phyloP scores from a whole-genome alignment of 148 eudicot species.

The Vaccinium macrocarpon region DNA sequence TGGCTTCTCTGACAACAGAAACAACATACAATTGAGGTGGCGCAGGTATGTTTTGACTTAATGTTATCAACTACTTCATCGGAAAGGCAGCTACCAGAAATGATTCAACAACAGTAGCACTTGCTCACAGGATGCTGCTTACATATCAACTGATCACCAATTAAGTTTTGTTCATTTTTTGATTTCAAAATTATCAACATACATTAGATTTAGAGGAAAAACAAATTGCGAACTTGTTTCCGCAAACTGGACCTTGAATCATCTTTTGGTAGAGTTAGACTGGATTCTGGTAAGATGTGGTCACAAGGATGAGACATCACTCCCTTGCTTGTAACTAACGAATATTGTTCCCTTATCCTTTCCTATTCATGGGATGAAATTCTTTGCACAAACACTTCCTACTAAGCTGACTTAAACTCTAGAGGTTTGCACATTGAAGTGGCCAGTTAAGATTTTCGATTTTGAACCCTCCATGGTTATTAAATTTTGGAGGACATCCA shows the following conservation, averaged over 20 bases:
- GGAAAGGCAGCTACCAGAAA: background rate
- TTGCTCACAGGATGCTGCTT: background rate
- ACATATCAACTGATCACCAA: background rate
- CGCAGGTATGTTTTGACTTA: background rate
- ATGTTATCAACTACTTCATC: background rate
- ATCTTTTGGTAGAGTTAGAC: background rate
- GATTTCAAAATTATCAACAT: background rate
- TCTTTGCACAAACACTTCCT: background rate
- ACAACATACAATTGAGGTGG: background rate
- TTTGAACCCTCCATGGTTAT: background rate
- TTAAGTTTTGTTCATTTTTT: background rate
- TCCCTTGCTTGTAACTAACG: background rate
- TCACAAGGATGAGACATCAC: background rate
- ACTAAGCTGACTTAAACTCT: background rate
- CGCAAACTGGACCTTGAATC: background rate
- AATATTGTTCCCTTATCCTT: background rate
- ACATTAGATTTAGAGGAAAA: too few species aligned
- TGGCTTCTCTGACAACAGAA: background rate
- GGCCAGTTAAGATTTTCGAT: background rate
- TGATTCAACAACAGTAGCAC: background rate
- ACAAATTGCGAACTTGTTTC: background rate
- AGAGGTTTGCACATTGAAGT: background rate
- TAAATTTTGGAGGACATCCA: background rate
- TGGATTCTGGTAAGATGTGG: background rate
- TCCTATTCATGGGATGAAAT: background rate